Evolutionary conservation across 805 yeast genomes (phyloP).

Genomic region (Sugiyamaella floridensis): DNA sequence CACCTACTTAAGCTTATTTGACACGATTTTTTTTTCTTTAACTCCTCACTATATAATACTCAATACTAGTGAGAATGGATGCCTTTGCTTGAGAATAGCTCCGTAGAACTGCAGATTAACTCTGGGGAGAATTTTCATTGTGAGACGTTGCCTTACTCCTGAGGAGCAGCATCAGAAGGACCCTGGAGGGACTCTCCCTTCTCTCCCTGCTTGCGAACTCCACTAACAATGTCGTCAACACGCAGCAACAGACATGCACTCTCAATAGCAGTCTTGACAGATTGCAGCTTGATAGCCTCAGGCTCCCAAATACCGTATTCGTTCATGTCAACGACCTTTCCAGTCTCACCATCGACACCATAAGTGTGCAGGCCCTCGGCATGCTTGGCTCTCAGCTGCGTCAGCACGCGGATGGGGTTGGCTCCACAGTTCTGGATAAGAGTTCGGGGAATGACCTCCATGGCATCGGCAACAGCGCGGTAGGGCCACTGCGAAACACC

Average conservation of each 20-base stretch:
- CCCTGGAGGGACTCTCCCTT: slow-evolving; percentile 7
- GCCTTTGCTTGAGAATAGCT: too few relatives aligned
- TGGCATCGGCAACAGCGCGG: slow-evolving; percentile 97
- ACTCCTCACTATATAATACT: too few relatives aligned
- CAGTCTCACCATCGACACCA: slow-evolving; percentile 93
- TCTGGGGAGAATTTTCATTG: too few relatives aligned
- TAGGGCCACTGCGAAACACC: slow-evolving; percentile 99
- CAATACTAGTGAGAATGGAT: too few relatives aligned
- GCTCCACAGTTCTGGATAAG: slow-evolving; percentile 97
- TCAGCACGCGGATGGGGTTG: slow-evolving; percentile 80
- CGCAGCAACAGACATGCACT: slow-evolving; percentile 90
- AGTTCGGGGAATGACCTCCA: slow-evolving; percentile 97
- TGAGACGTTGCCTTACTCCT: slow-evolving; percentile 1
- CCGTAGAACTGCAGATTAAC: too few relatives aligned
- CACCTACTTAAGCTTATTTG: too few relatives aligned
- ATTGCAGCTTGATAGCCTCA: slow-evolving; percentile 93
- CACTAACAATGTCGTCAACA: slow-evolving; percentile 96
- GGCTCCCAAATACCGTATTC: slow-evolving; percentile 99
- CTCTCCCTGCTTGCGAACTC: slow-evolving; percentile 55
- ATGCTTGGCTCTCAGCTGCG: slow-evolving; percentile 92
- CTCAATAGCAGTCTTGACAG: slow-evolving; percentile 96
- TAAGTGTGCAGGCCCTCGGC: slow-evolving; percentile 79
- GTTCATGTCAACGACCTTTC: slow-evolving; percentile 92
- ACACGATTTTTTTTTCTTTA: too few relatives aligned
- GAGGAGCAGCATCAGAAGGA: slow-evolving; percentile 3